Evolutionary conservation across 495 filamentous ascomycete species (phyloP).

Genomic region (Lasiosphaeria miniovina): DNA sequence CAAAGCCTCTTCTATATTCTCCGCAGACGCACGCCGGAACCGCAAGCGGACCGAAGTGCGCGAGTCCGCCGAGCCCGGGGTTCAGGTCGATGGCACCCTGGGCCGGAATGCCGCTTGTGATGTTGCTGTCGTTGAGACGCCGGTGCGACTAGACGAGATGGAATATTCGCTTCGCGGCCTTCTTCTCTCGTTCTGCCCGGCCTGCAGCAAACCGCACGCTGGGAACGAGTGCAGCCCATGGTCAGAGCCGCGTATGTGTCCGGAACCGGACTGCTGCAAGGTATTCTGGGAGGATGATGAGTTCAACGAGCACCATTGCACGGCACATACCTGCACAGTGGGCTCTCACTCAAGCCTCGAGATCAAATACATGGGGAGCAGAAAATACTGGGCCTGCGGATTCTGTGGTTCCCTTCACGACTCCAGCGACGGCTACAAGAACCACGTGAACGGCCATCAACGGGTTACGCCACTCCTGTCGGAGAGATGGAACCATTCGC

Average conservation of each 20-base stretch:
- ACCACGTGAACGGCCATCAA: background rate
- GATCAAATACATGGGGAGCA: background rate
- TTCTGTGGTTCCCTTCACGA: background rate
- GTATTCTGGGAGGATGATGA: background rate
- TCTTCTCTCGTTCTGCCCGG: background rate
- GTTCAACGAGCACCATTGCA: background rate
- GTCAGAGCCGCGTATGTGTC: background rate
- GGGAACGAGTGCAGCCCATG: background rate
- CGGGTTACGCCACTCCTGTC: background rate
- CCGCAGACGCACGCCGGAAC: background rate
- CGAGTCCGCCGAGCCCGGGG: background rate
- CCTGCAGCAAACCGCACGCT: background rate
- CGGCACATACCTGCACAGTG: background rate
- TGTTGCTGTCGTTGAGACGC: background rate
- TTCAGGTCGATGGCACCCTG: background rate
- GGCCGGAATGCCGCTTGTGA: background rate
- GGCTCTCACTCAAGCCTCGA: background rate
- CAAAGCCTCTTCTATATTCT: background rate
- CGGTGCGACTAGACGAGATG: background rate
- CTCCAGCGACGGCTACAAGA: background rate
- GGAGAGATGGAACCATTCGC: background rate
- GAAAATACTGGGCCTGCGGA: background rate
- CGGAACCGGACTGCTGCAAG: background rate
- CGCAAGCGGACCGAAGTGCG: background rate
- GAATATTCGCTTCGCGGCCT: background rate